These are phyloP conservation scores for Salix caprea DNA, from an alignment of 345 rosid species.

Conservation along the genomic window DNA sequence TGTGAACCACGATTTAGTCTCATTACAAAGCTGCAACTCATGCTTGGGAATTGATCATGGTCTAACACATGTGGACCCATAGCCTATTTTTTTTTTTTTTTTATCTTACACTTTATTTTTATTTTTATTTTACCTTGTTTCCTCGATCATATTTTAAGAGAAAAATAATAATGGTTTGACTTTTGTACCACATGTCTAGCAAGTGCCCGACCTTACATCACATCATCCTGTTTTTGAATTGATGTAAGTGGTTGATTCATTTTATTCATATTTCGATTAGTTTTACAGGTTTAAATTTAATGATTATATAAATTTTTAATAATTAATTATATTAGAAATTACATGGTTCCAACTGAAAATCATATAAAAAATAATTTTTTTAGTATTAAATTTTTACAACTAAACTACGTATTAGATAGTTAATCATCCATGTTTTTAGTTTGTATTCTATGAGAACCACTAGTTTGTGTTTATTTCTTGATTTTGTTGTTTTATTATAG, in stretches of 20 bases:
- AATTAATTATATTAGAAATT: no score
- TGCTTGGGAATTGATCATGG: slow-evolving; percentile 13
- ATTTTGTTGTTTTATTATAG: background rate
- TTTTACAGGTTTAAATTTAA: no score
- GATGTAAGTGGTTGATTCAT: no score
- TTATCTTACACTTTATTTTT: slow-evolving; percentile 1
- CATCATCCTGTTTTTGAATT: background rate
- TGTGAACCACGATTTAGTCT: background rate
- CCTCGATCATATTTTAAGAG: background rate
- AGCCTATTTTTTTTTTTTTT: background rate
- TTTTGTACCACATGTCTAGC: slow-evolving; percentile 24
- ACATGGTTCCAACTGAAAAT: rapidly evolving
- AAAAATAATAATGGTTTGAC: slow-evolving; percentile 2
- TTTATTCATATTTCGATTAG: no score
- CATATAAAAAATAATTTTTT: no score
- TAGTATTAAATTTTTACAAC: no score
- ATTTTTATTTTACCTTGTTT: background rate
- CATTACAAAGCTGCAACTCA: background rate
- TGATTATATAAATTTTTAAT: no score
- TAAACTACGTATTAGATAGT: no score
- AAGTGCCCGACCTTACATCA: slow-evolving; percentile 18
- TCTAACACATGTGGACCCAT: slow-evolving; percentile 10
- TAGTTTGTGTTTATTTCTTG: background rate
- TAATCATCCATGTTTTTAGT: no score
- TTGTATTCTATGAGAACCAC: no score